Base-by-base conservation (phyloP, 371 early-diverging fungal species). In the Apophysomyces elegans region DNA sequence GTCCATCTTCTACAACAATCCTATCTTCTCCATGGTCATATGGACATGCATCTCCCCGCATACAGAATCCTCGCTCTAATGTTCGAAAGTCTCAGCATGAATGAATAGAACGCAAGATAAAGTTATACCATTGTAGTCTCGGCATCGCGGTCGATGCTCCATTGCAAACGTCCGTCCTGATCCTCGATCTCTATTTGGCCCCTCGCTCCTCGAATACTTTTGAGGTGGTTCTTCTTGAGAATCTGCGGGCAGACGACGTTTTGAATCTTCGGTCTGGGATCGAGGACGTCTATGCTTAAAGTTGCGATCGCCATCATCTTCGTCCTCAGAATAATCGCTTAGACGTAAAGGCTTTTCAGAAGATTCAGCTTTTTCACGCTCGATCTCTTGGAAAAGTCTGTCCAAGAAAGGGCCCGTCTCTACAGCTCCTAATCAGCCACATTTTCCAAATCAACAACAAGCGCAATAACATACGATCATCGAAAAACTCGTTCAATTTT, bases 11-110 rank as follows among this genome's bases (percentile, higher is more conserved):
- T 0, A 90, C 84, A 37, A 91, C 87, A 43, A 92, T 91, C 66
- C 88, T 78, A 69, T 92, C 92, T 13, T 78, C 79, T 21, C 90
- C 90, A 70, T 95, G 95, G 63, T 92, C 91, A 69, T 83, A 95
- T 0, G 89, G 91, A 64, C 95, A 95, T 65, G 84, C 73, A 50
- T 93, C 91, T 7, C 94, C 95, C 41, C 93, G 89, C 79, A 90
- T 79, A 69, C 95, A 95, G 63, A 77, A 90, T 39, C 95, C 95
- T 61, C 87, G 86, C 65, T 92, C 70, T 75, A 64, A 11, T 64
- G 41, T 37, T 32, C 35, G 38, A 14, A 50, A 62, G 37, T 41
- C 11, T 50, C 16, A 50, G 21, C 21, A 50, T 1, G 7, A 26
- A 8, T 7, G 16, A 21, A 5, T 9, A 50, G n/a, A 32, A n/a